Evolutionary conservation across 805 yeast genomes (phyloP), one percentile per base, ranked within the genome.

Genomic region (Kluyveromyces starmeri): DNA sequence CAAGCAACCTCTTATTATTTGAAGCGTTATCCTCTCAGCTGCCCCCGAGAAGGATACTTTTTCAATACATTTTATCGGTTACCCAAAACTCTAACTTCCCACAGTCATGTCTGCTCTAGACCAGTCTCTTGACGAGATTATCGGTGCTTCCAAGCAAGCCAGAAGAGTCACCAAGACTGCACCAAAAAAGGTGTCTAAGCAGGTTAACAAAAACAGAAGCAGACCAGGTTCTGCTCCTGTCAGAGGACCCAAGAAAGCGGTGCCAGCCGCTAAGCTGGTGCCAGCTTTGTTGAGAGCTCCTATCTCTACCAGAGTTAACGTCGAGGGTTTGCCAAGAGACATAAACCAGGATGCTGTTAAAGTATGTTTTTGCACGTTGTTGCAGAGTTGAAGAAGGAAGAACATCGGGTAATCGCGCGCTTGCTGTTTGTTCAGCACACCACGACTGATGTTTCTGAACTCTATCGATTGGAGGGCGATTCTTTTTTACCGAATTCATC

Each of bases 111-210:
- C 94, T 58, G 71, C 80, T 44, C 73, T 89, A 65, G 96, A 89
- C 66, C 82, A 83, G 67, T 84, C 96, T 32, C 75, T 89, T 55
- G 98, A 89, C 68, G 96, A 86, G 51, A 89, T 89, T 61, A 83
- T 89, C 56, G 74, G 94, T 40, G 64, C 83, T 43, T 59, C 67
- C 53, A 67, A 64, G 53, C 62, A 49, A 42, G 53, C 50, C 41
- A 49, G 49, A 39, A 56, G 59, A 45, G 53, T 43, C 37, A 50
- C 47, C 32, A 44, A 42, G 18, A 42, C 52, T 26, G 49, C 51
- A 21, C 56, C 58, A 32, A 53, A 48, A 40, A 52, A 52, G 46
- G 46, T 44, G 20, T 42, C 65, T 25, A 51, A 56, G 46, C 60
- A 60, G 42, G 48, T 55, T 18, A 43, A 38, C 27, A 38, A 35